Base-by-base conservation (phyloP, 805 yeast species). In the Candida qinlingensis region DNA sequence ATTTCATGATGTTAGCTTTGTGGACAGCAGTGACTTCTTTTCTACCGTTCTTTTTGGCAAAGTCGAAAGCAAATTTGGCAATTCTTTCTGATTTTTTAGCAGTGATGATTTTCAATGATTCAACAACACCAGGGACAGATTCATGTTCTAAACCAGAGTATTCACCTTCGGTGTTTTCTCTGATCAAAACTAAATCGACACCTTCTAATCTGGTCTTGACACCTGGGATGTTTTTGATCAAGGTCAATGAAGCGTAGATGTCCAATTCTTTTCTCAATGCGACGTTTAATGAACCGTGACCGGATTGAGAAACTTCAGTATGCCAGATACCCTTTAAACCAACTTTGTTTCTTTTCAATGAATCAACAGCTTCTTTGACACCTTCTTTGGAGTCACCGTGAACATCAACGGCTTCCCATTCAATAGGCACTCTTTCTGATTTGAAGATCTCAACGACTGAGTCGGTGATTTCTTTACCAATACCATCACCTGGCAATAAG, bases 141-240 rank as follows among this genome's bases (percentile, higher is more conserved):
- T 86, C 94, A 75, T 94, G 98, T 79, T 92, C 99, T 64, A 94
- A 79, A 64, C 98, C 98, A 45, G 98, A 92, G 77, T 89, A 92
- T 74, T 92, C 98, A 75, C 96, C 97, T 76, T 92, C 98, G 59
- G 97, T 92, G 79, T 94, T 94, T 74, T 94, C 99, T 79, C 99
- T 89, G 67, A 94, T 95, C 57, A 94, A 78, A 38, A 91, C 97
- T 66, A 92, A 80, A 74, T 91, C 97, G 57, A 92, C 87, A 59
- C 87, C 90, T 54, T 85, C 79, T 66, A 90, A 80, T 71, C 91
- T 88, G 52, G 96, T 84, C 70, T 88, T 79, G 56, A 91, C 96
- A 70, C 98, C 98, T 53, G 95, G 94, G 54, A 94, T 80, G 71
- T 87, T 86, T 75, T 91, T 89, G 77, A 90, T 89, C 61, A 90